A percentile compares a stretch with the other conserved stretches of the same genome.
phyloP scores from a whole-genome alignment of 1,139 yeast species.

The Blastobotrys niveus region DNA sequence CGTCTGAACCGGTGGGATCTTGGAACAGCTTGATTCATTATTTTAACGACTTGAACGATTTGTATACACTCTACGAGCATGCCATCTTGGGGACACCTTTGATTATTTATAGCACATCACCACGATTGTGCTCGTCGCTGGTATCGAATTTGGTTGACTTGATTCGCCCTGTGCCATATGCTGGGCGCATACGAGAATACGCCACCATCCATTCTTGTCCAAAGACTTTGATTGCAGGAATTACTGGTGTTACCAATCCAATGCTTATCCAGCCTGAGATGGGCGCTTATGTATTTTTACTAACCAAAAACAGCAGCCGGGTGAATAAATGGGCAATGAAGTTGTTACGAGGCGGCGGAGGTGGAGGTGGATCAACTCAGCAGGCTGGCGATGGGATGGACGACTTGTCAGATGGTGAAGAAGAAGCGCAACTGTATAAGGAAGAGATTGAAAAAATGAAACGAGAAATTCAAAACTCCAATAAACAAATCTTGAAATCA shows the following conservation, averaged over 20 bases:
- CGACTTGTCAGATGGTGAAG: neutral
- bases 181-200: conserved; percentile 25
- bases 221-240: conserved; percentile 18
- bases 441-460: conserved; percentile 11
- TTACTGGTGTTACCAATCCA: conserved; percentile 30
- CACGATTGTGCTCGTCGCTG: conserved; percentile 27
- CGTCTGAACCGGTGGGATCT: conserved; percentile 12
- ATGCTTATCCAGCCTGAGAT: conserved; percentile 17
- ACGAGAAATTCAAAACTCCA: conserved; percentile 7
- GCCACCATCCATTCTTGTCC: conserved; percentile 27
- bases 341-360: conserved; percentile 5
- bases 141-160: conserved; percentile 25
- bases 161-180: conserved; percentile 25
- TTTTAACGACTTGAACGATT: conserved; percentile 20
- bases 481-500: conserved; percentile 15
- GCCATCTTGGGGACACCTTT: conserved; percentile 24
- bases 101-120: conserved; percentile 26
- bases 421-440: conserved; percentile 9
- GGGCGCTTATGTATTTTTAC: conserved; percentile 13
- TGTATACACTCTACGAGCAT: conserved; percentile 28
- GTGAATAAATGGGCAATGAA: conserved; percentile 8
- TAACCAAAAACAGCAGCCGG: conserved; percentile 8
- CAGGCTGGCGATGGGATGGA: neutral
- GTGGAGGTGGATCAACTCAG: conserved; percentile 1
- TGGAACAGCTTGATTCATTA: conserved; percentile 10